These are phyloP conservation scores for Sarocladium brachiariae DNA, from an alignment of 2,329 filamentous ascomycete genomes.

Conservation along the genomic window DNA sequence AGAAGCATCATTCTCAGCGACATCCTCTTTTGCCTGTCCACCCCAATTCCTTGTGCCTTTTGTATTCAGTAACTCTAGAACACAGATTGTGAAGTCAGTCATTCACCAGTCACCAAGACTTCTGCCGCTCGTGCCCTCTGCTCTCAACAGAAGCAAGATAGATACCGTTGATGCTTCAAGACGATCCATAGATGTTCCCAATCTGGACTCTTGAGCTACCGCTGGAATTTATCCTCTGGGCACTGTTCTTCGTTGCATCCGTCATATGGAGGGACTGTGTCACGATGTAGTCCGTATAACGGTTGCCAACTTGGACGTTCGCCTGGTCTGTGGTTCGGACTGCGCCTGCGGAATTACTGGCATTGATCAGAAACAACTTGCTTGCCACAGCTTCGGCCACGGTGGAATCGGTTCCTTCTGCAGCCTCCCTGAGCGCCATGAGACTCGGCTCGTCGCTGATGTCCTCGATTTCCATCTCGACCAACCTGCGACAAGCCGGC, in stretches of 20 bases:
- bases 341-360: background rate
- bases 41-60: no score
- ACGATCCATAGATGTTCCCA: background rate
- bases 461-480: conserved; percentile 17
- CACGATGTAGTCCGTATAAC: background rate
- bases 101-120: no score
- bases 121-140: no score
- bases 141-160: no score
- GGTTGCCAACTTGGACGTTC: background rate
- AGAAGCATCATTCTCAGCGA: no score
- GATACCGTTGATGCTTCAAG: no score
- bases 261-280: background rate
- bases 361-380: conserved; percentile 1
- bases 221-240: background rate
- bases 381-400: conserved; percentile 11
- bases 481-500: conserved; percentile 12
- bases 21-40: no score
- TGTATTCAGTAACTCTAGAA: no score
- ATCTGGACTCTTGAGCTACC: background rate
- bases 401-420: conserved; percentile 6
- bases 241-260: background rate
- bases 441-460: conserved; percentile 18
- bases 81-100: no score
- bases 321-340: background rate
- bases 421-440: conserved; percentile 12